phyloP scores from a whole-genome alignment of 345 rosid species.

The Syzygium jambos region DNA sequence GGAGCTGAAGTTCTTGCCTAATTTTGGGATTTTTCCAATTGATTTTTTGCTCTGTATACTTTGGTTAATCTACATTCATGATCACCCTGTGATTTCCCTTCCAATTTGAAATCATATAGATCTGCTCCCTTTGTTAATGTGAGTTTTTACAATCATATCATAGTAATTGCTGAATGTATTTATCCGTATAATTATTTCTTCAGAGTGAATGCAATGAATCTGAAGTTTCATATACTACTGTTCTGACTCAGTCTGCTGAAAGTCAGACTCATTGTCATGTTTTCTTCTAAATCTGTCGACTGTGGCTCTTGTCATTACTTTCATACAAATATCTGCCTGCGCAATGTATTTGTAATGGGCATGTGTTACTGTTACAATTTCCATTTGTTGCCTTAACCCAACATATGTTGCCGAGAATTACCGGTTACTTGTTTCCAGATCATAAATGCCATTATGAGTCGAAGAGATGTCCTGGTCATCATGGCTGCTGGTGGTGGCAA shows the following conservation, averaged over 20 bases:
- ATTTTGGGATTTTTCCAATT: background rate
- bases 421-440: conserved; percentile 29
- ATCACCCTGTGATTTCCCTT: background rate
- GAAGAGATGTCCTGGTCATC: conserved; percentile 79
- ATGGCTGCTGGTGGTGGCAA: conserved; percentile 99
- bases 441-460: conserved; percentile 76
- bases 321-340: background rate
- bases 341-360: background rate
- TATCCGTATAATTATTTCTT: background rate
- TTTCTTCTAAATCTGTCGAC: background rate
- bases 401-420: background rate
- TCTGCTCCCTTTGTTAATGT: background rate
- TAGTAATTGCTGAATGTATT: background rate
- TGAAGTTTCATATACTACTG: background rate
- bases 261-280: background rate
- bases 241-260: background rate
- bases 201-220: background rate
- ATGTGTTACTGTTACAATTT: background rate
- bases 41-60: background rate
- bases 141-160: background rate
- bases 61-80: background rate
- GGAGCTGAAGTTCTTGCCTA: background rate
- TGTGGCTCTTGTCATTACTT: background rate
- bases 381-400: background rate
- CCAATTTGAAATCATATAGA: background rate